These are phyloP conservation scores for Artemisia tridentata DNA, from an alignment of 129 eudicot species.

Conservation along the genomic window DNA sequence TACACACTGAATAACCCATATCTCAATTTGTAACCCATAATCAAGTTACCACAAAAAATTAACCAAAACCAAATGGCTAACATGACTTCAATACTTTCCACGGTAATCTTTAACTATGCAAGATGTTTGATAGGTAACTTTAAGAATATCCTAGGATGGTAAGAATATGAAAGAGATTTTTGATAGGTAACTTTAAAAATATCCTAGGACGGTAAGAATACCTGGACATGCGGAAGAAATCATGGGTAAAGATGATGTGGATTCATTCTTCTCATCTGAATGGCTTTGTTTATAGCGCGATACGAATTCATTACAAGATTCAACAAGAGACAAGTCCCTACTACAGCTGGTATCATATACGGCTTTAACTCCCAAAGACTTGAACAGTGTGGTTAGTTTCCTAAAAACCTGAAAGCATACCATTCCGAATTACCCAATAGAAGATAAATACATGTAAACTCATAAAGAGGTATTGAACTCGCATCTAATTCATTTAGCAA, in stretches of 20 bases:
- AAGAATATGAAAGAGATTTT: too few species aligned
- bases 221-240: slow-evolving; percentile 98
- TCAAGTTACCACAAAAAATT: neutral
- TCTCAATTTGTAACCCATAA: neutral
- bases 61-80: neutral
- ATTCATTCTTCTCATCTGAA: slow-evolving; percentile 40
- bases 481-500: neutral
- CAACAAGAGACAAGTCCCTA: slow-evolving; percentile 79
- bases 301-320: slow-evolving; percentile 90
- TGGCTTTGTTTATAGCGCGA: slow-evolving; percentile 64
- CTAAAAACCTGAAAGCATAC: slow-evolving; percentile 59
- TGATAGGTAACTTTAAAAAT: too few species aligned
- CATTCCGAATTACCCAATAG: too few species aligned
- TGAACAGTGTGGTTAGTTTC: slow-evolving; percentile 84
- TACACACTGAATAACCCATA: neutral
- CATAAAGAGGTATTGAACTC: too few species aligned
- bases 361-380: slow-evolving; percentile 85
- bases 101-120: neutral
- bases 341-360: slow-evolving; percentile 91
- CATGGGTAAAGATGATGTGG: slow-evolving; percentile 60
- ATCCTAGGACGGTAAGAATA: slow-evolving; percentile 19
- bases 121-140: too few species aligned
- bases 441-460: too few species aligned
- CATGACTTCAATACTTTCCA: neutral
- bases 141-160: too few species aligned